Base-by-base conservation (phyloP, 2,329 filamentous ascomycete genomes). In the Acarospora socialis region DNA sequence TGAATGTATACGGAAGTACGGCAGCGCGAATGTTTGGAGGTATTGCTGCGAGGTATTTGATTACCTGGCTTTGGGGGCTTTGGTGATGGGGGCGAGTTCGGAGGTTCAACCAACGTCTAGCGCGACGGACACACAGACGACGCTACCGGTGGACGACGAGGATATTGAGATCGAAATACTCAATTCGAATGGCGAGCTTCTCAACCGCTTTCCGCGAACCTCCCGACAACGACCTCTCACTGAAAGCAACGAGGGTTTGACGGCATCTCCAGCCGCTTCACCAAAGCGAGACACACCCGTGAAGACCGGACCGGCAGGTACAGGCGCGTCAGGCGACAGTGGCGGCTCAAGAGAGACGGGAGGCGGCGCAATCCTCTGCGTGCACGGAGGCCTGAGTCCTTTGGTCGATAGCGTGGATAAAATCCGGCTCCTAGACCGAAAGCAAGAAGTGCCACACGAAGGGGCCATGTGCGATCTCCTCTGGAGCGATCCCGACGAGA, bases 21-120 rank as follows among this genome's bases (percentile, higher is more conserved):
- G 87, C 38, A 92, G 80, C 51, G 86, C 87, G 21, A 95, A 94
- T 47, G 87, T 95, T 1, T 95, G 87, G 87, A 71, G 82, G 33
- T 87, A 94, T 52, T 98, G 86, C 62, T 94, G 86, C 59, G 90
- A 98, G 48, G 81, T 95, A 3, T 98, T 98, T 52, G 87, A 98
- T 59, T 95, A 94, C 55, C 73, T 98, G 14, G 83, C 86, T 4
- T 71, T 94, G 4, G 84, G 82, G 32, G 86, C 86, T 28, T 75
- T 93, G 42, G 81, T 90, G 5, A 71, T 93, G n/a, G 90, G 90
- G 43, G 84, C 90, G 16, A 67, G 70, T 25, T 71, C 72, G 5
- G 66, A 69, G 15, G 61, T 79, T 21, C 61, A 60, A 65, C 81
- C 56, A 61, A 77, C 65, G 55, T 67, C 42, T 54, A 80, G 44